Percentiles rank a stretch among this genome's conserved stretches.
Evolutionary conservation across 2,329 filamentous ascomycete genomes (phyloP).

Genomic region (Clarireedia monteithiana): DNA sequence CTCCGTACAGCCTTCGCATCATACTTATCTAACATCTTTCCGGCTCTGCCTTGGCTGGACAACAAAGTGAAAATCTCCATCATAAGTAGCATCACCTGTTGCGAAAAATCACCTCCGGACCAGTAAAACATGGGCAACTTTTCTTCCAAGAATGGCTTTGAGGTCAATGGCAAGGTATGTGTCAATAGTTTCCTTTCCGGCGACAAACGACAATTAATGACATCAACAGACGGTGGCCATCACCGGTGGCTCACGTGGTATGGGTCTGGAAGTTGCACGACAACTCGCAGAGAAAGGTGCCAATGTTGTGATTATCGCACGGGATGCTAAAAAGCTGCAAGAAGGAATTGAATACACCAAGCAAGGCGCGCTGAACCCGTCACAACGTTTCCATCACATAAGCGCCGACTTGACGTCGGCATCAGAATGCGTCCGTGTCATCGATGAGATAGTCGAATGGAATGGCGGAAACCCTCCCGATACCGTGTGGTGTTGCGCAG

Average conservation of each 20-base stretch:
- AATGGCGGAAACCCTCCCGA: constrained; percentile 67
- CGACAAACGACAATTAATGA: not conserved
- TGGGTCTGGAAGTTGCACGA: constrained; percentile 67
- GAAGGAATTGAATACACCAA: not conserved
- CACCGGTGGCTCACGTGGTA: constrained; percentile 84
- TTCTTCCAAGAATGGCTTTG: not conserved
- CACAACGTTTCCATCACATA: constrained; percentile 3
- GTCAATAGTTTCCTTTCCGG: no score
- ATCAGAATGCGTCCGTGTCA: constrained; percentile 32
- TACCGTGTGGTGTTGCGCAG: constrained; percentile 83
- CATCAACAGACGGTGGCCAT: constrained; percentile 65
- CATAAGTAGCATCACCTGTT: not conserved
- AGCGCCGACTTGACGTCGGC: not conserved
- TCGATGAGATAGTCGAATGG: constrained; percentile 67
- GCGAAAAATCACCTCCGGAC: not conserved
- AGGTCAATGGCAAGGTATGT: not conserved
- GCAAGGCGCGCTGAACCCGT: not conserved
- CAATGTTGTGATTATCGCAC: constrained; percentile 77
- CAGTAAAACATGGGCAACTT: not conserved
- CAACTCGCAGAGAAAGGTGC: constrained; percentile 74
- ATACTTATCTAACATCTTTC: not conserved
- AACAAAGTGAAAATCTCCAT: not conserved
- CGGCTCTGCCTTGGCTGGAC: not conserved
- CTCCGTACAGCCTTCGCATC: no score
- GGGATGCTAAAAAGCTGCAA: constrained; percentile 62